phyloP scores from a whole-genome alignment of 2,329 filamentous ascomycete genomes.

The Alternaria consortialis region DNA sequence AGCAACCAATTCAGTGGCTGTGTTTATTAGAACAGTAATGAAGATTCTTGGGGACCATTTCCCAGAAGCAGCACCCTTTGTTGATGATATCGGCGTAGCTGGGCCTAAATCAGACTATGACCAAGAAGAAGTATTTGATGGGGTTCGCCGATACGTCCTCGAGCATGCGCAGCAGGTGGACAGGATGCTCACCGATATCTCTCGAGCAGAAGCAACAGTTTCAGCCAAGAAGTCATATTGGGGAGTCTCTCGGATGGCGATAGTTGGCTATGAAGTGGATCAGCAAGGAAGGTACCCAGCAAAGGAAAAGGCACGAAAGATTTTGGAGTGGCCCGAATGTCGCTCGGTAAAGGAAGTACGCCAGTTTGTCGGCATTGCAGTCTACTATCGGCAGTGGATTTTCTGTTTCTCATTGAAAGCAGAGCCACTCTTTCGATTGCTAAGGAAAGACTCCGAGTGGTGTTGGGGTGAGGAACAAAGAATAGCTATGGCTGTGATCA shows the following conservation, averaged over 20 bases:
- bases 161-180: neutral
- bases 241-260: neutral
- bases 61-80: slow-evolving; percentile 1
- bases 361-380: slow-evolving; percentile 3
- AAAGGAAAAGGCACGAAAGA: slow-evolving; percentile 1
- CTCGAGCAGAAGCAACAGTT: neutral
- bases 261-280: slow-evolving; percentile 7
- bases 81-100: slow-evolving; percentile 5
- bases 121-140: neutral
- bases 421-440: slow-evolving; percentile 4
- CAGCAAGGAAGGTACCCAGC: neutral
- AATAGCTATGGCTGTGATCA: neutral
- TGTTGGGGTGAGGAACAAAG: neutral
- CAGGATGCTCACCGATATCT: slow-evolving; percentile 1
- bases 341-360: neutral
- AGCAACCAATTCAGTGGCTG: slow-evolving; percentile 4
- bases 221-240: neutral
- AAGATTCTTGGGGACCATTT: slow-evolving; percentile 9
- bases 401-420: neutral
- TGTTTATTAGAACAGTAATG: slow-evolving; percentile 8
- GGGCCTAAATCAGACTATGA: slow-evolving; percentile 3
- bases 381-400: slow-evolving; percentile 7
- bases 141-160: neutral
- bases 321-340: slow-evolving; percentile 1
- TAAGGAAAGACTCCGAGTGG: neutral